Evolutionary conservation across 305 asterid species (phyloP), one percentile per base, ranked within the genome.

Genomic region (Lippia alba): DNA sequence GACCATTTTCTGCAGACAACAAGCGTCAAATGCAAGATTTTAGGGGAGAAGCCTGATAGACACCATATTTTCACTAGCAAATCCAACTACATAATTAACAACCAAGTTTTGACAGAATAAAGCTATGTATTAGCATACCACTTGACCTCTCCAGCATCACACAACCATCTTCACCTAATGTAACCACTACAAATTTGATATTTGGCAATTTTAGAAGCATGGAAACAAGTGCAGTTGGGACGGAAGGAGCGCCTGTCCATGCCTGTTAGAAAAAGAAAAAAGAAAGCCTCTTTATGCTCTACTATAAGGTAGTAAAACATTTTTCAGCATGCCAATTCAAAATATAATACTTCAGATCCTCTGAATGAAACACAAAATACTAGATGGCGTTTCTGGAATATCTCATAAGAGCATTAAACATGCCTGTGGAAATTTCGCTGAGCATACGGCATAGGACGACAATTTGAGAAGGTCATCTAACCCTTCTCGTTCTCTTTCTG

Each of bases 351-450:
- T 30, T 64, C 16, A 18, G 51, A 24, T 24, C 58, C n/a, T 59
- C 11, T 2, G 32, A 60, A 12, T 19, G 15, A 34, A 36, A 34
- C 53, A 74, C 53, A 59, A 10, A 39, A 33, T 30, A 8, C 44
- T 32, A 24, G 10, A 30, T 19, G 20, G 46, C 0, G 54, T 53
- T 17, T 46, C 12, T 19, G 61, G 61, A 48, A 62, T 53, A 67
- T 70, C 15, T 65, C 75, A 58, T 44, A 12, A 65, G 34, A 57
- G 65, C 19, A 40, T 60, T 53, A 65, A 71, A 73, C 90, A 49
- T 87, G 86, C 99, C 98, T 94, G 96, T 61, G 99, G 98, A 83
- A 92, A 92, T 73, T 80, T 85, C 51, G 86, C 86, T 20, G 99
- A 87, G 89, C 99, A 94, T 70, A 94, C 78, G 66, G 68, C 86